Base-by-base conservation (phyloP, 176 grass and related monocot species). In the Oryza longistaminata region DNA sequence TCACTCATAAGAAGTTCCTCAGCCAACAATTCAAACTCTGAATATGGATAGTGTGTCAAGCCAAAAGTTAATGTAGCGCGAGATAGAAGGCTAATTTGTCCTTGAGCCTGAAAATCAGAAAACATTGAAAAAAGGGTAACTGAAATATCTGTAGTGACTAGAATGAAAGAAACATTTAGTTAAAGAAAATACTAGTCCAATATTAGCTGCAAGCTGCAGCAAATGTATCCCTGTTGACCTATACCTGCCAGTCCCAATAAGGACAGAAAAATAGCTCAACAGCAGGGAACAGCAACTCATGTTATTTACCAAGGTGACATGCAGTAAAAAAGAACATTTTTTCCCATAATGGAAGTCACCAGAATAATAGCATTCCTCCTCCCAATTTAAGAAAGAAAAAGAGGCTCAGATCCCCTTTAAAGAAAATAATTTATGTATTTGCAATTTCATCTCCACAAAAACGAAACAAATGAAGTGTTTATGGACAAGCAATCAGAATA, bases 1-100 rank as follows among this genome's bases (percentile, higher is more conserved):
- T 98, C 96, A 70, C 93, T 98, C 91, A 98, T 98, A 71, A 98
- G 90, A 93, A 98, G 93, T 90, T 98, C 96, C 89, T 98, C 93
- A 71, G 96, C 93, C 81, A 98, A 86, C 48, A 95, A 84, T 87
- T 98, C 96, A 83, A 95, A 98, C 52, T 95, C 91, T 14, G 96
- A 98, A 67, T 94, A 93, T 75, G 96, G 91, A 85, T 98, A 98
- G 81, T 88, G 96, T 66, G 91, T 93, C 65, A 98, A 81, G 71
- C 96, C 93, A 89, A 98, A 98, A 48, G 96, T 93, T 84, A 98
- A 76, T 76, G 88, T 83, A 60, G 88, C 88, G 26, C 91, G 77
- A 75, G 85, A 77, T 64, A 92, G 74, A 78, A 98, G 81, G 73
- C 79, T 93, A 82, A 98, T 87, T 75, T 92, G 91, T 43, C 93